Evolutionary conservation across 345 rosid genomes (phyloP).

Genomic region (Bruguiera gymnorhiza): DNA sequence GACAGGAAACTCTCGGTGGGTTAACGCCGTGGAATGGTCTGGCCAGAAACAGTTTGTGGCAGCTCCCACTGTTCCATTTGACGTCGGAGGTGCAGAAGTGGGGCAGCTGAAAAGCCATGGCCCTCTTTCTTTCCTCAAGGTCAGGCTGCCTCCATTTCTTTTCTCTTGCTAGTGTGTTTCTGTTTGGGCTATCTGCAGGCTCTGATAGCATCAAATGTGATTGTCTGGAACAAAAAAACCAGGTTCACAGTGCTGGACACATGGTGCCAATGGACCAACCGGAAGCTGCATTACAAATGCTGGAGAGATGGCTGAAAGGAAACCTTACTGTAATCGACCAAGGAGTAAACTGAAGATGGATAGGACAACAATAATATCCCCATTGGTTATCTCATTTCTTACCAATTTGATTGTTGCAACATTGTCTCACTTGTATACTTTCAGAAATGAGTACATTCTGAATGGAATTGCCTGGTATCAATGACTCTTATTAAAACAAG

Average conservation of each 20-base stretch:
- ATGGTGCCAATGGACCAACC: constrained; percentile 99
- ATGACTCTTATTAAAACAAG: too few species aligned
- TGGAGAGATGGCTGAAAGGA: constrained; percentile 76
- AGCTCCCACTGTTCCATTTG: constrained; percentile 49
- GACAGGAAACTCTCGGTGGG: constrained; percentile 84
- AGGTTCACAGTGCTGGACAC: constrained; percentile 83
- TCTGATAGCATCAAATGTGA: background rate
- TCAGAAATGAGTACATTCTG: too few species aligned
- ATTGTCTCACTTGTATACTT: too few species aligned
- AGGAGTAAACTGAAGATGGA: too few species aligned
- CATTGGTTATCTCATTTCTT: too few species aligned
- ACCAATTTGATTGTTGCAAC: too few species aligned
- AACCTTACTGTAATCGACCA: constrained; percentile 15
- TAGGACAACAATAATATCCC: too few species aligned
- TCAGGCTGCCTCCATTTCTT: constrained; percentile 8
- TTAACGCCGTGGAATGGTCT: constrained; percentile 70
- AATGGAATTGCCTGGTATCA: too few species aligned
- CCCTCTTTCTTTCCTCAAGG: constrained; percentile 78
- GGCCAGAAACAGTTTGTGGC: constrained; percentile 51
- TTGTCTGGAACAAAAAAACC: constrained; percentile 1
- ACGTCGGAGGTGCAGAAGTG: constrained; percentile 54
- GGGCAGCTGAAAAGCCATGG: constrained; percentile 67
- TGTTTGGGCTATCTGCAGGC: background rate
- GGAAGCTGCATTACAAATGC: constrained; percentile 72
- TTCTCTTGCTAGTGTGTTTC: background rate